These are phyloP conservation scores for Lophium mytilinum DNA, from an alignment of 495 filamentous ascomycete species.

Conservation along the genomic window DNA sequence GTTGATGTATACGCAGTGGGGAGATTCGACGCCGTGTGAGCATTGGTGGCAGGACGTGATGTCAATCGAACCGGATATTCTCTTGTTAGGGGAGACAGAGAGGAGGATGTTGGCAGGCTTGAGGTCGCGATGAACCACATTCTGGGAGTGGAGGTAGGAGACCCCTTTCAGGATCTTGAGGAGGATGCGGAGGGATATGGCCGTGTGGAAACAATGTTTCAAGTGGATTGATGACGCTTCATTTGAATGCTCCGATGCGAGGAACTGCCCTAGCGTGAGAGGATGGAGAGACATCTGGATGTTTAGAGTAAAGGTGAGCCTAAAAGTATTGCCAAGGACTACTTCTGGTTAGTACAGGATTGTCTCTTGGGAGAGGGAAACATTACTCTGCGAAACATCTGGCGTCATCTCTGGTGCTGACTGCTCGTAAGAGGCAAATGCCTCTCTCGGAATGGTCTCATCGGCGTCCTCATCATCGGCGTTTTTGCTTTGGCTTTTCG, in stretches of 20 bases:
- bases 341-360: too few relatives aligned
- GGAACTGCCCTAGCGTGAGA: constrained; percentile 33
- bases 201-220: constrained; percentile 38
- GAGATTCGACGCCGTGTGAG: neutral
- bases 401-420: neutral
- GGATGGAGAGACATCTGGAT: constrained; percentile 41
- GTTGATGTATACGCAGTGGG: constrained; percentile 14
- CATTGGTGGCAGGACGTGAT: constrained; percentile 32
- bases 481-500: constrained; percentile 1
- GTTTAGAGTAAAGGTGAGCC: constrained; percentile 26
- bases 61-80: constrained; percentile 29
- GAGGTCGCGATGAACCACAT: constrained; percentile 41
- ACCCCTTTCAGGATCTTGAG: constrained; percentile 31
- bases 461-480: constrained; percentile 10
- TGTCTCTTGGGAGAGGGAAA: constrained; percentile 3
- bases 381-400: constrained; percentile 6
- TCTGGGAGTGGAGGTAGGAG: constrained; percentile 31
- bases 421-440: neutral
- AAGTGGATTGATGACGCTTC: neutral
- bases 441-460: constrained; percentile 13
- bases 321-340: neutral
- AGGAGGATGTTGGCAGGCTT: constrained; percentile 45
- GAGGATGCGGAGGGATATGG: constrained; percentile 30
- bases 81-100: constrained; percentile 12
- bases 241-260: constrained; percentile 17